phyloP scores from a whole-genome alignment of 192 early-diverging fungal species.

The Coemansia brasiliensis region DNA sequence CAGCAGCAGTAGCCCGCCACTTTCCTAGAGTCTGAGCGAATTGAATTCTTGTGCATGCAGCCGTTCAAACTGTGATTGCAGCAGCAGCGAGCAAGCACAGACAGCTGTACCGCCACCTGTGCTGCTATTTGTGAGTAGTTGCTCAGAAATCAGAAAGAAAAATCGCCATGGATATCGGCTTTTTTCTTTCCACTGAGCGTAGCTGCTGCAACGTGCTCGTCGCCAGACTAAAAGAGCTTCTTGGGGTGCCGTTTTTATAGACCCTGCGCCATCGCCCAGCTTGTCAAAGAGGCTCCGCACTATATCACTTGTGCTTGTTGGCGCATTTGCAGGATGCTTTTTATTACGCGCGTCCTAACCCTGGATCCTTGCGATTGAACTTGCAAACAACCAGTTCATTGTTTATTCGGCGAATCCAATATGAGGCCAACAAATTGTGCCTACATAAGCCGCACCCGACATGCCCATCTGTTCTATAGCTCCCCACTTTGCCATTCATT shows the following conservation, averaged over 20 bases:
- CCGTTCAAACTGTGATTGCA: neutral
- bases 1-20: constrained; percentile 1
- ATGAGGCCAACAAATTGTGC: constrained; percentile 12
- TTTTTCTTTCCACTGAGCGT: constrained; percentile 2
- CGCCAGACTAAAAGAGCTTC: neutral
- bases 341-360: constrained; percentile 10
- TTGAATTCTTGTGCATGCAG: neutral
- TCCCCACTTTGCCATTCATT: no score
- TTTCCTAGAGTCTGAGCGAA: neutral
- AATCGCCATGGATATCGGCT: no score
- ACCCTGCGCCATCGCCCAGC: constrained; percentile 15
- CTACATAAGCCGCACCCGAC: constrained; percentile 17
- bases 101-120: neutral
- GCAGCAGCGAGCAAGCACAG: neutral
- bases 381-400: constrained; percentile 2
- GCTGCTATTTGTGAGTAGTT: neutral
- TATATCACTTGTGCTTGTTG: constrained; percentile 12
- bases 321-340: constrained; percentile 3
- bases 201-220: neutral
- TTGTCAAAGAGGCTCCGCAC: constrained; percentile 9
- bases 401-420: constrained; percentile 20
- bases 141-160: no score
- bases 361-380: constrained; percentile 2
- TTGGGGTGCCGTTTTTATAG: constrained; percentile 1
- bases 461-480: neutral